These are phyloP conservation scores for Starmerella potacharoeniae DNA, from an alignment of 805 yeast species.

Conservation along the genomic window DNA sequence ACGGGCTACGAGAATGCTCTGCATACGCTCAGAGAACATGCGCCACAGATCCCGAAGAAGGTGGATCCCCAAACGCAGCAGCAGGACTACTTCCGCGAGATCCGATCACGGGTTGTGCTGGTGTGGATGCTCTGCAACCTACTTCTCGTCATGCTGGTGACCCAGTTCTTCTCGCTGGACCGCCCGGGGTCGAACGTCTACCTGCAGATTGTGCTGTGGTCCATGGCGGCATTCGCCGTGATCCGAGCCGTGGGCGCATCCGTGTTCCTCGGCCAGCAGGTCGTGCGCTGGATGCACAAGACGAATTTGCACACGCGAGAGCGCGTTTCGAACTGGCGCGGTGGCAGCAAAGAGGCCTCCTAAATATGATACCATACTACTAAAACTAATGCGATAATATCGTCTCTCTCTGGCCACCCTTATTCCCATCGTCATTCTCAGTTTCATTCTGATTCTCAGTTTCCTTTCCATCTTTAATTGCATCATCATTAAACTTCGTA, in stretches of 20 bases:
- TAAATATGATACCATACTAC: not conserved
- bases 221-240: conserved; percentile 74
- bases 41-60: conserved; percentile 42
- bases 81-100: conserved; percentile 88
- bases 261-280: conserved; percentile 45
- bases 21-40: conserved; percentile 57
- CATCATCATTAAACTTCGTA: too few relatives aligned
- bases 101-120: conserved; percentile 90
- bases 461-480: too few relatives aligned
- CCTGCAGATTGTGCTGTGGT: conserved; percentile 76
- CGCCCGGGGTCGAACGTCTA: conserved; percentile 61
- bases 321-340: conserved; percentile 10
- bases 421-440: too few relatives aligned
- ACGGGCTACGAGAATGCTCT: conserved; percentile 68
- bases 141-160: conserved; percentile 72
- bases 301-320: conserved; percentile 20
- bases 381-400: too few relatives aligned
- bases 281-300: conserved; percentile 22
- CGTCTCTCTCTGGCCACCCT: too few relatives aligned
- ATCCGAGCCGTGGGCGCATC: conserved; percentile 77
- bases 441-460: too few relatives aligned
- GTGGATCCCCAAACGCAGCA: conserved; percentile 31
- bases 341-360: not conserved
- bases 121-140: conserved; percentile 83
- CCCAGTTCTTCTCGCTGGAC: conserved; percentile 66